A percentile compares a stretch with the other conserved stretches of the same genome.
Evolutionary conservation across 78 protist species (phyloP).

Genomic region (Guillardia theta): DNA sequence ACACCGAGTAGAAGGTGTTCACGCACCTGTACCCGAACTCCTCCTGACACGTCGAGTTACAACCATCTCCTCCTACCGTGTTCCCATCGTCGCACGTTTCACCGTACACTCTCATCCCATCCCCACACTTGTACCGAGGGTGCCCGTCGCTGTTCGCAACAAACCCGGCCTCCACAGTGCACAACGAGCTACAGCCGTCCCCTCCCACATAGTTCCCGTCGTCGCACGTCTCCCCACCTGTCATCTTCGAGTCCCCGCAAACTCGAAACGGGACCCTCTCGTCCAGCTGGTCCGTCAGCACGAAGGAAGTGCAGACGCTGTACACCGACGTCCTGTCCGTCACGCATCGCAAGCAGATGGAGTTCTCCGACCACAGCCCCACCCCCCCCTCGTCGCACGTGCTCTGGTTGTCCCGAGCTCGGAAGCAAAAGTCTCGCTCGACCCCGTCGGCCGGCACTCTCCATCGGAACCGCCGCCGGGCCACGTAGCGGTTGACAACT

Average conservation of each 20-base stretch:
- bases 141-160: neutral
- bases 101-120: neutral
- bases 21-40: neutral
- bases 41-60: neutral
- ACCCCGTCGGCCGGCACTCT: neutral
- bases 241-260: neutral
- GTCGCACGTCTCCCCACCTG: constrained; percentile 9
- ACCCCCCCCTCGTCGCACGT: neutral
- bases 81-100: constrained; percentile 37
- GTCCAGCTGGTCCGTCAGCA: neutral
- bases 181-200: neutral
- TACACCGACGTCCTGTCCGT: neutral
- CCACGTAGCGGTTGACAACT: neutral
- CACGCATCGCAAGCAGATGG: neutral
- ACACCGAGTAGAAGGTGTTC: neutral
- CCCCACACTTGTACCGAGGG: neutral
- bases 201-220: neutral
- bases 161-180: neutral
- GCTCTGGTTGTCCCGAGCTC: neutral
- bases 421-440: neutral
- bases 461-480: neutral
- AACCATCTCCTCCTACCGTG: neutral
- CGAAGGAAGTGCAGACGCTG: neutral
- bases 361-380: neutral
- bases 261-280: neutral